Evolutionary conservation across 371 early-diverging fungal species (phyloP), one percentile per base, ranked within the genome.

Genomic region (Chytridium lagenaria): DNA sequence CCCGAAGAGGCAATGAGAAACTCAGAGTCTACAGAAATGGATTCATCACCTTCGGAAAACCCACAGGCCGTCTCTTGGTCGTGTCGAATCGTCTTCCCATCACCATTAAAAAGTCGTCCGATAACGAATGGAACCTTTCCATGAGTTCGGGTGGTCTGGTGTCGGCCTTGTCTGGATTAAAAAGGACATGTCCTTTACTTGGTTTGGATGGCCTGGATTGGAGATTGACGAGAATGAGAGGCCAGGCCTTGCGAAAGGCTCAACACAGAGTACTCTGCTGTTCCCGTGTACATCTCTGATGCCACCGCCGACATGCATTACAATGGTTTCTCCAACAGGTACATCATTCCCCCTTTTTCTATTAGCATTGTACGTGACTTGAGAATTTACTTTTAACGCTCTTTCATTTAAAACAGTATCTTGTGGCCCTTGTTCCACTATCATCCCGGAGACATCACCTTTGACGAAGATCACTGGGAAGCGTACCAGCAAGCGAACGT

Each of bases 81-180:
- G 96, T 99, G 1, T 98, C 98, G n/a, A 99, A 99, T 86, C 90
- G 99, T 44, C 88, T 99, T 36, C 99, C 99, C 50, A 91, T 99
- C 72, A 98, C 99, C 15, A 92, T 99, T 63, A 92, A 88, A 55
- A 90, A 92, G 77, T 88, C 91, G 69, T 16, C 61, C 12, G 84
- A 87, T 7, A 70, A 50, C 31, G 73, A 76, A 73, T 91, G 86
- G 85, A 77, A 80, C 51, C 96, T 94, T 85, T 91, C 87, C 73
- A 95, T 97, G 91, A 93, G 94, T 66, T 93, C 96, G 0, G 99
- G 99, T 59, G 99, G 99, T 5, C 88, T 99, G 26, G 99, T 99
- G 38, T 95, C 98, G 19, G 99, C 99, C 23, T 87, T 99, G 38
- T 91, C 92, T 44, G 96, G 98, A 7, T 83, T 99, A 44, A 61